Percentiles rank a stretch among this genome's conserved stretches.
phyloP scores from a whole-genome alignment of 2,329 filamentous ascomycete genomes.

The Alternaria consortialis region DNA sequence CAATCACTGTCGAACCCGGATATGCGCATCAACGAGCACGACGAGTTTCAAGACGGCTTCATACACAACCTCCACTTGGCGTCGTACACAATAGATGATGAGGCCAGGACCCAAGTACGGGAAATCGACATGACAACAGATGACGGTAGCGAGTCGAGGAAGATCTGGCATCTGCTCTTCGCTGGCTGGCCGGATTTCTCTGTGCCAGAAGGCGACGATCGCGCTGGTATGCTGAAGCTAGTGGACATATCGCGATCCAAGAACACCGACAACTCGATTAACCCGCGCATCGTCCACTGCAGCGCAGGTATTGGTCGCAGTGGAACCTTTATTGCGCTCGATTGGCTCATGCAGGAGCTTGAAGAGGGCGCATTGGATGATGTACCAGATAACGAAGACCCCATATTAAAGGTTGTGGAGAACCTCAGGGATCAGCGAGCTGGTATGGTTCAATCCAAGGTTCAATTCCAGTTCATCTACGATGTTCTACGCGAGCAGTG shows the following conservation, averaged over 20 bases:
- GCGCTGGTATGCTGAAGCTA: conserved; percentile 73
- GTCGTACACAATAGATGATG: conserved; percentile 63
- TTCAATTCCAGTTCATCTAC: conserved; percentile 89
- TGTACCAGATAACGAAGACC: conserved; percentile 65
- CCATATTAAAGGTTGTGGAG: conserved; percentile 82
- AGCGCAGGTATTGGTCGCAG: conserved; percentile 94
- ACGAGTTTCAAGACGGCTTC: conserved; percentile 72
- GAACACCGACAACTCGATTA: conserved; percentile 58
- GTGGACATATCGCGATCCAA: conserved; percentile 72
- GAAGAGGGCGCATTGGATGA: conserved; percentile 72
- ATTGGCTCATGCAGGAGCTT: conserved; percentile 86
- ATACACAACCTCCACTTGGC: conserved; percentile 72
- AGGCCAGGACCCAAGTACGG: conserved; percentile 73
- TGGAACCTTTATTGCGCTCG: conserved; percentile 95
- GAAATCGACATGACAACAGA: conserved; percentile 67
- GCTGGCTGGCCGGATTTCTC: conserved; percentile 90
- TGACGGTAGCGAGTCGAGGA: conserved; percentile 63
- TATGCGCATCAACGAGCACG: conserved; percentile 67
- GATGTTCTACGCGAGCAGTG: conserved; percentile 80
- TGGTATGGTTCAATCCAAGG: conserved; percentile 92
- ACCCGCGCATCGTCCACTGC: conserved; percentile 75
- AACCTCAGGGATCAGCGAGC: conserved; percentile 83
- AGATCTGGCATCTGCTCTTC: conserved; percentile 86
- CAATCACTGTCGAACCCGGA: conserved; percentile 49
- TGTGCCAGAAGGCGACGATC: conserved; percentile 75